Conservation (phyloP, 805 yeast species). For the Debaryomyces hansenii region DNA sequence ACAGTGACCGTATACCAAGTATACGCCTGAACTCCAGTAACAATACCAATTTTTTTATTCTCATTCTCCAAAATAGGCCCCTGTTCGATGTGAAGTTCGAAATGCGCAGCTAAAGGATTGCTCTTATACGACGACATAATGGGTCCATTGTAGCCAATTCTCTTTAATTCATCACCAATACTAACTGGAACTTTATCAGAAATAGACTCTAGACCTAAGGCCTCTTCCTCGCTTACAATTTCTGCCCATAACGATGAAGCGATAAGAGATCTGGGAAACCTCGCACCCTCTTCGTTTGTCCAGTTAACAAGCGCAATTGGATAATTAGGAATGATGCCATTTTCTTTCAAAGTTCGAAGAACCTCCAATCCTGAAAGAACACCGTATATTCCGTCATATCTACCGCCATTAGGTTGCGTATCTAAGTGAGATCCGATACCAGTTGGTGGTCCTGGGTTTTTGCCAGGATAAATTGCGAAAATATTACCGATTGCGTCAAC, state of each 20-base stretch:
- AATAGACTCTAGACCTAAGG: conserved; percentile 53
- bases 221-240: conserved; percentile 43
- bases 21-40: conserved; percentile 66
- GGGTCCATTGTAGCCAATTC: conserved; percentile 65
- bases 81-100: conserved; percentile 76
- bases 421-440: conserved; percentile 75
- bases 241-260: conserved; percentile 71
- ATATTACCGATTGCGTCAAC: conserved; percentile 70
- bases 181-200: conserved; percentile 49
- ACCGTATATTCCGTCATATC: conserved; percentile 73
- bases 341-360: conserved; percentile 61
- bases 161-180: conserved; percentile 52
- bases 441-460: conserved; percentile 49
- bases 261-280: conserved; percentile 70
- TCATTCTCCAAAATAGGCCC: conserved; percentile 68
- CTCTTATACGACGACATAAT: conserved; percentile 46
- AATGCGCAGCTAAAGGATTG: conserved; percentile 65
- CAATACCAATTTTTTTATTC: conserved; percentile 60
- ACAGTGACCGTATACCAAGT: conserved; percentile 60
- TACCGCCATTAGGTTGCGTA: conserved; percentile 78
- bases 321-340: conserved; percentile 56
- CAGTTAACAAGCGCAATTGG: conserved; percentile 68
- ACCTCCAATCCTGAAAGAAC: conserved; percentile 69
- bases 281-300: conserved; percentile 80
- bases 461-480: conserved; percentile 64